A percentile compares a stretch with the other conserved stretches of the same genome.
Conservation (phyloP, 768 basidiomycete genomes). For the Crucibulum laeve region DNA sequence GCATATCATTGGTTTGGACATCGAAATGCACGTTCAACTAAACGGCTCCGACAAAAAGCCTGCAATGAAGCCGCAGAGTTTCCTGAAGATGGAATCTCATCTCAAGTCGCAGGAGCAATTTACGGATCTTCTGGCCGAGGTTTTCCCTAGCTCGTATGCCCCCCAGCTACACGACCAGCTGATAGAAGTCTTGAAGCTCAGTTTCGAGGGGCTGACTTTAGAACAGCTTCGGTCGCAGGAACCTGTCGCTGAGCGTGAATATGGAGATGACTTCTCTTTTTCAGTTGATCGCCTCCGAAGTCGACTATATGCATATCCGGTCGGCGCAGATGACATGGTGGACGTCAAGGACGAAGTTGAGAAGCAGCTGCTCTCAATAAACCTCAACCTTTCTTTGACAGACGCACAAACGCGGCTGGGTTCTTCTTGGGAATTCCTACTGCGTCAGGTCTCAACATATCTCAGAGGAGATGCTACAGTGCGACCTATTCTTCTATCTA, state of each 20-base stretch:
- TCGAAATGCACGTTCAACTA: constrained; percentile 53
- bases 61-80: constrained; percentile 48
- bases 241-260: constrained; percentile 65
- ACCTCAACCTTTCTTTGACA: constrained; percentile 82
- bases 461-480: constrained; percentile 57
- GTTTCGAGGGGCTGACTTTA: constrained; percentile 59
- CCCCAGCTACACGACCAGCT: constrained; percentile 68
- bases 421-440: constrained; percentile 73
- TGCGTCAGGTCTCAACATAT: constrained; percentile 61
- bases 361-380: constrained; percentile 65
- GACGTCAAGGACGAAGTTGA: constrained; percentile 46
- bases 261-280: constrained; percentile 79
- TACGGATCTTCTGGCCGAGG: constrained; percentile 63
- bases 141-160: constrained; percentile 66
- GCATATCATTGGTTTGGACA: constrained; percentile 71
- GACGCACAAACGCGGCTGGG: constrained; percentile 74
- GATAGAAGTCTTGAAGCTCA: constrained; percentile 37
- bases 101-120: constrained; percentile 64
- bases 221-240: constrained; percentile 61
- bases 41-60: constrained; percentile 22
- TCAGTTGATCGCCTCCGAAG: constrained; percentile 53
- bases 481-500: constrained; percentile 48
- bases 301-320: constrained; percentile 52
- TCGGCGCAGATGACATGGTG: constrained; percentile 32
- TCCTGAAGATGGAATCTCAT: constrained; percentile 45